Conservation (phyloP, 176 grass and related monocot species). For the Thinopyrum elongatum region DNA sequence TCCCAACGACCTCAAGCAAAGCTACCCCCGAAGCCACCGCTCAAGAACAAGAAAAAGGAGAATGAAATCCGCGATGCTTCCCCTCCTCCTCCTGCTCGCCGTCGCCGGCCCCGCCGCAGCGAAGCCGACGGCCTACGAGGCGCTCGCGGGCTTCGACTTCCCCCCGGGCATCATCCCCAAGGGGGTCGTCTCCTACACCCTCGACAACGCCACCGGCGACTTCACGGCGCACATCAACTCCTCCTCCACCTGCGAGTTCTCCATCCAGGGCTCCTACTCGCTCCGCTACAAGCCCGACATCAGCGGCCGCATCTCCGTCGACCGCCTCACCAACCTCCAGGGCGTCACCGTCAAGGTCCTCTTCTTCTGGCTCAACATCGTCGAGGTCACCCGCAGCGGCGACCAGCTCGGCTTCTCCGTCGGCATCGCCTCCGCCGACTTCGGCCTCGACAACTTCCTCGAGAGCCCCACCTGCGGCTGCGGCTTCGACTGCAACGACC, state of each 20-base stretch:
- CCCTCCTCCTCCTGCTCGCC: constrained; percentile 2
- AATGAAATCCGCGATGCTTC: constrained; percentile 24
- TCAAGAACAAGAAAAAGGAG: neutral
- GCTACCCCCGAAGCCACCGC: neutral
- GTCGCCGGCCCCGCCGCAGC: neutral
- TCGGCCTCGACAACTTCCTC: constrained; percentile 75
- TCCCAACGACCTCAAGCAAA: neutral
- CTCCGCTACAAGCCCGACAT: constrained; percentile 73
- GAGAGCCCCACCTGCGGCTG: constrained; percentile 82
- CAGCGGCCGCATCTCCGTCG: constrained; percentile 56
- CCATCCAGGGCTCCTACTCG: constrained; percentile 84
- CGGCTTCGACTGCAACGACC: constrained; percentile 71
- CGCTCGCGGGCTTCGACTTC: constrained; percentile 63
- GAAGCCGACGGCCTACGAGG: constrained; percentile 73
- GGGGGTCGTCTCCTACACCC: constrained; percentile 64
- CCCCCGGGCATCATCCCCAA: constrained; percentile 76
- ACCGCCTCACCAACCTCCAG: constrained; percentile 49
- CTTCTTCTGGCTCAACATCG: constrained; percentile 89
- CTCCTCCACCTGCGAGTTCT: constrained; percentile 62
- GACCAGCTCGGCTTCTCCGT: constrained; percentile 84
- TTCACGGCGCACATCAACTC: constrained; percentile 69
- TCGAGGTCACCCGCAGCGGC: constrained; percentile 64
- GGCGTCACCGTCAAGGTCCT: constrained; percentile 91
- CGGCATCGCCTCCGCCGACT: constrained; percentile 85
- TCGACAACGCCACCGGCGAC: constrained; percentile 60